Base-by-base conservation (phyloP, 2,329 filamentous ascomycete genomes). In the Nigrospora osmanthi region DNA sequence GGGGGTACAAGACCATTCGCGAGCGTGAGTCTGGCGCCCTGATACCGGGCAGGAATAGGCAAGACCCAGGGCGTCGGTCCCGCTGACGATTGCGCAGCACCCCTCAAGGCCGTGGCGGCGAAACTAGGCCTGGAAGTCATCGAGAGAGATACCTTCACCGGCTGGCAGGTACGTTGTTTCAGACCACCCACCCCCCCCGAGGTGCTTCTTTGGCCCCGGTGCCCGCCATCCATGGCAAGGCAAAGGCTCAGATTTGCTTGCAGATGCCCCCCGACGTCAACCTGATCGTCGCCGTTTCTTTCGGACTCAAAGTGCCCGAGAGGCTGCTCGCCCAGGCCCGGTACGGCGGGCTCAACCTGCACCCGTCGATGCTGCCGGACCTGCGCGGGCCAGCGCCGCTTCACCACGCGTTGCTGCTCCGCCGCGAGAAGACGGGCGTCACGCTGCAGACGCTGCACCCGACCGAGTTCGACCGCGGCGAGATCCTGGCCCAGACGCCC, bases 341-440 rank as follows among this genome's bases (percentile, higher is more conserved):
- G 54, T 95, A 94, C 65, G 90, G 90, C 37, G 93, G 93, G 0
- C 68, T 98, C 3, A 98, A 98, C 63, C 76, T 98, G 2, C 93
- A 98, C 58, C 93, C 93, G 1, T 97, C 91, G 1, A 67, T 96
- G 28, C 76, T 98, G 13, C 91, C 90, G 4, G 85, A 93, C 60
- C 80, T 95, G 47, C 83, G 85, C 47, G 93, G 93, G 2, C 79
- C 93, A 11, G 88, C 93, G 2, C 93, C 93, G 0, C 73, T 98
- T 13, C 85, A 95, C 50, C 86, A 90, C 63, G 81, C 87, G n/a
- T 73, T 97, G 33, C 71, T 97, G 13, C 67, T 75, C 28, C 68
- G 74, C 12, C 70, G 79, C 44, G 57, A 58, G 1, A 66, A 69
- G 47, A 88, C 86, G 0, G 93, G 93, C 19, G 76, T 96, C 17